phyloP scores from a whole-genome alignment of 495 filamentous ascomycete genomes.

The Bathelium albidoporum region DNA sequence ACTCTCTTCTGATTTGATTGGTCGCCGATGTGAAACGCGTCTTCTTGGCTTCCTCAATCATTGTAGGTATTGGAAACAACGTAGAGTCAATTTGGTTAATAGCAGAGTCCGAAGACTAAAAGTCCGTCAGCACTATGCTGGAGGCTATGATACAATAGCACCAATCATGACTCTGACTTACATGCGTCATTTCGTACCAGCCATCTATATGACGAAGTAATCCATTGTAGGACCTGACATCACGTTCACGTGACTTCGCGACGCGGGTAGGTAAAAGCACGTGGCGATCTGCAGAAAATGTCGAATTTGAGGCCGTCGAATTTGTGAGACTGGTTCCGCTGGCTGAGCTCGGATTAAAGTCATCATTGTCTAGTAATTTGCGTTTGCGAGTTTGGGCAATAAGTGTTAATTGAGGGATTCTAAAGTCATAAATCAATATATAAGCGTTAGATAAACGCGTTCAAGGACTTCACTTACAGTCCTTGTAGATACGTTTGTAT shows the following conservation, averaged over 20 bases:
- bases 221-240: conserved; percentile 25
- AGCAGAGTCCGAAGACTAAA: conserved; percentile 3
- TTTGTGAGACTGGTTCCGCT: not conserved
- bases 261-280: too few species aligned
- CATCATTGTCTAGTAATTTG: conserved; percentile 21
- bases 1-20: conserved; percentile 21
- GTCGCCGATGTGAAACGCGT: conserved; percentile 14
- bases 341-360: not conserved
- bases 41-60: conserved; percentile 19
- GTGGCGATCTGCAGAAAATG: not conserved
- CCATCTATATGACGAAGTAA: conserved; percentile 23
- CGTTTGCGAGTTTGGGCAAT: conserved; percentile 15
- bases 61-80: conserved; percentile 24
- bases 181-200: conserved; percentile 17
- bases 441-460: too few species aligned
- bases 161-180: conserved; percentile 5
- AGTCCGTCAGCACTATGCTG: not conserved
- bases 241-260: conserved; percentile 1
- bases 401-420: not conserved
- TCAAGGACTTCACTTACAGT: conserved; percentile 7
- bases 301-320: not conserved
- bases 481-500: conserved; percentile 30
- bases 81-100: conserved; percentile 13
- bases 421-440: too few species aligned
- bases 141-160: not conserved